Percentiles rank a stretch among this genome's conserved stretches.
Evolutionary conservation across 768 basidiomycete species (phyloP).

Genomic region (Suillus brevipes): DNA sequence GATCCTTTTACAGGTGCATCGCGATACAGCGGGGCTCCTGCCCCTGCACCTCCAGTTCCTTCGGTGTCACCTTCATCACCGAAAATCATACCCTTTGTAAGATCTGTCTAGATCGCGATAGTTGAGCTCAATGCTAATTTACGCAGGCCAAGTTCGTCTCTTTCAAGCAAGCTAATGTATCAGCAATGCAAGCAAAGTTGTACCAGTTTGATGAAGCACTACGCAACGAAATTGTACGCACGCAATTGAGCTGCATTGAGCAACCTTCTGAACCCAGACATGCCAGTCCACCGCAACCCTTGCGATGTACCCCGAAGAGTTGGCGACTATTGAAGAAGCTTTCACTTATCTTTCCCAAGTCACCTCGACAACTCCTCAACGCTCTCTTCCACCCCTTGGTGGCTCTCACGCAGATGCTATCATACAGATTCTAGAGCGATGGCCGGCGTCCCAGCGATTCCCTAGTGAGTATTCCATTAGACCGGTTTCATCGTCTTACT

Average conservation of each 20-base stretch:
- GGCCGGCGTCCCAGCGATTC: constrained; percentile 73
- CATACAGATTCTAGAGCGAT: constrained; percentile 64
- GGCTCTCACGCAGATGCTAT: constrained; percentile 61
- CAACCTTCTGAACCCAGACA: not conserved
- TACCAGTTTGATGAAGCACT: constrained; percentile 72
- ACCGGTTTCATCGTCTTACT: not conserved
- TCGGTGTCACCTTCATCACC: constrained; percentile 31
- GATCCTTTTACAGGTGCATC: constrained; percentile 79
- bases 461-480: constrained; percentile 48
- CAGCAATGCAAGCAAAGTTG: constrained; percentile 78
- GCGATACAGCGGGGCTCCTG: constrained; percentile 51
- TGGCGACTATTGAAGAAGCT: constrained; percentile 53
- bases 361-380: constrained; percentile 35
- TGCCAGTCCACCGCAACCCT: constrained; percentile 66
- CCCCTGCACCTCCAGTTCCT: constrained; percentile 33
- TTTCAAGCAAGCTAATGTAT: constrained; percentile 85
- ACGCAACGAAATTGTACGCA: constrained; percentile 65
- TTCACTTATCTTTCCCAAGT: constrained; percentile 60
- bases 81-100: constrained; percentile 55
- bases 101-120: constrained; percentile 16
- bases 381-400: constrained; percentile 38
- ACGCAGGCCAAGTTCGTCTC: constrained; percentile 59
- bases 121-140: constrained; percentile 1
- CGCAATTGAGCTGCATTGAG: not conserved
- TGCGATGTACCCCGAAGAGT: constrained; percentile 70